Evolutionary conservation across 495 filamentous ascomycete genomes (phyloP).

Genomic region (Pyrenopolyporus hunteri): DNA sequence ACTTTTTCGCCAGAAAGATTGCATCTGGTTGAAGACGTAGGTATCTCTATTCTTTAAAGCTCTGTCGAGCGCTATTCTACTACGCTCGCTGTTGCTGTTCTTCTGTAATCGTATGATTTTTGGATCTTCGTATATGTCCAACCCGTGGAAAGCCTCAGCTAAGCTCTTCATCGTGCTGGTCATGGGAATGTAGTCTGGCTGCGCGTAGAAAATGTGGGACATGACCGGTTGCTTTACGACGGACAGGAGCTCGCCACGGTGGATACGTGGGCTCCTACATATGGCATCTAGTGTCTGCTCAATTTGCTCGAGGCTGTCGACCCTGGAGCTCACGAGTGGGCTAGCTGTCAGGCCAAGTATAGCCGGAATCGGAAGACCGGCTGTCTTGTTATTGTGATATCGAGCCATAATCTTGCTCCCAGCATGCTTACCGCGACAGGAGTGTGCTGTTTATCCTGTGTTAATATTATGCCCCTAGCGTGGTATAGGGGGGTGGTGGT

Average conservation of each 20-base stretch:
- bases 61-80: conserved; percentile 50
- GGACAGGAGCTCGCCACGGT: conserved; percentile 71
- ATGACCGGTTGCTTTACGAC: conserved; percentile 72
- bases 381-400: conserved; percentile 59
- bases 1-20: conserved; percentile 58
- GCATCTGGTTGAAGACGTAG: conserved; percentile 67
- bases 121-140: conserved; percentile 74
- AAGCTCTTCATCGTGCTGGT: conserved; percentile 48
- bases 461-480: conserved; percentile 10
- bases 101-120: conserved; percentile 61
- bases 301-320: conserved; percentile 60
- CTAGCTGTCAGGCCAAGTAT: conserved; percentile 89
- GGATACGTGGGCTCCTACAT: conserved; percentile 71
- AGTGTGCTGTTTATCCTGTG: conserved; percentile 62
- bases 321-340: conserved; percentile 68
- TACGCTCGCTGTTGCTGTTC: conserved; percentile 45
- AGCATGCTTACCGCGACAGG: conserved; percentile 68
- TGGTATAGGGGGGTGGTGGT: not conserved
- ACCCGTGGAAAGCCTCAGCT: conserved; percentile 42
- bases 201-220: conserved; percentile 55
- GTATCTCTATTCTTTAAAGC: conserved; percentile 62
- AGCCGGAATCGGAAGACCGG: conserved; percentile 59
- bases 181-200: not conserved
- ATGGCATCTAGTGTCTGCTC: conserved; percentile 79
- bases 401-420: conserved; percentile 82